These are phyloP conservation scores for Pythium aphanidermatum DNA, from an alignment of 352 stramenopile genomes.

Conservation along the genomic window DNA sequence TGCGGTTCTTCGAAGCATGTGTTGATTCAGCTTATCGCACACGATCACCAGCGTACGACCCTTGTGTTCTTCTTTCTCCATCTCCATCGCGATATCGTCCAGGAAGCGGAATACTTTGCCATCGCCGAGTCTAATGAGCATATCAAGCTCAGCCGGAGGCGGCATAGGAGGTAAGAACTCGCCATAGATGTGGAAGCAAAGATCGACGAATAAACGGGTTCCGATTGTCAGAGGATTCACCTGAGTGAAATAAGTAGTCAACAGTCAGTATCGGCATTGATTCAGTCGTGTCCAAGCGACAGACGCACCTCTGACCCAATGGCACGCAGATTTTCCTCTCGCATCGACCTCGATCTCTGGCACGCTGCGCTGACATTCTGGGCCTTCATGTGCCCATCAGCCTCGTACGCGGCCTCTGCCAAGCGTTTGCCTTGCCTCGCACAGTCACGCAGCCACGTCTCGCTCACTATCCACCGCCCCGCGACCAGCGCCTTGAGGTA, in stretches of 20 bases:
- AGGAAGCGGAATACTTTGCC: slow-evolving; percentile 49
- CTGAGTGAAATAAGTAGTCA: slow-evolving; percentile 2
- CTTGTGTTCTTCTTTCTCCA: slow-evolving; percentile 45
- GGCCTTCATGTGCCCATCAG: slow-evolving; percentile 23
- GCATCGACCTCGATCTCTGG: slow-evolving; percentile 17
- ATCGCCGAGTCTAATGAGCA: slow-evolving; percentile 58
- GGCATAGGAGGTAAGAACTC: slow-evolving; percentile 79
- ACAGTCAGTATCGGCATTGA: background rate
- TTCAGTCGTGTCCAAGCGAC: background rate
- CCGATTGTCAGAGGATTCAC: slow-evolving; percentile 28
- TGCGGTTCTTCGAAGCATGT: slow-evolving; percentile 31
- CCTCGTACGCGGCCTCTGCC: slow-evolving; percentile 21
- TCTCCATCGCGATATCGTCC: slow-evolving; percentile 42
- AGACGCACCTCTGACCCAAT: slow-evolving; percentile 2
- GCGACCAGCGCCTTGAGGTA: slow-evolving; percentile 78
- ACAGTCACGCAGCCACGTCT: slow-evolving; percentile 62
- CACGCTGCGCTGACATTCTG: slow-evolving; percentile 19
- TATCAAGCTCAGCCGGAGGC: slow-evolving; percentile 52
- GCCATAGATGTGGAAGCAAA: slow-evolving; percentile 67
- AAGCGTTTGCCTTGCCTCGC: slow-evolving; percentile 17
- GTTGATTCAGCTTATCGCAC: slow-evolving; percentile 66
- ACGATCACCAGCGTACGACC: slow-evolving; percentile 55
- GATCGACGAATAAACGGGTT: slow-evolving; percentile 62
- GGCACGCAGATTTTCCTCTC: slow-evolving; percentile 18
- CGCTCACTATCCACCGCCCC: slow-evolving; percentile 80